Base-by-base conservation (phyloP, 208 protist species). In the Trypanosoma caninum region DNA sequence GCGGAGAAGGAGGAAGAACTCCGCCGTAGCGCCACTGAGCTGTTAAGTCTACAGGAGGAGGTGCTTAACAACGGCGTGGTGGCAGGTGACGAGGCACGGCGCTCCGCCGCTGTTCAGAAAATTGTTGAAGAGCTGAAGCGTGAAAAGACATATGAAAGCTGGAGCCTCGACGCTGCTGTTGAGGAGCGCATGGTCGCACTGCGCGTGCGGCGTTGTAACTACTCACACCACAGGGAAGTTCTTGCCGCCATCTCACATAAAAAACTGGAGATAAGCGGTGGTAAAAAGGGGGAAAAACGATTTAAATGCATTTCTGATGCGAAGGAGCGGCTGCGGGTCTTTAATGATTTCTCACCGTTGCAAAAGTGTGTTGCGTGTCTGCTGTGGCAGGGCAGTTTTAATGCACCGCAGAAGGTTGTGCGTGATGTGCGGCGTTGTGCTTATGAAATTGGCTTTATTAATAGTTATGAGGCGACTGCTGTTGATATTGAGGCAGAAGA, bases 111-210 rank as follows among this genome's bases (percentile, higher is more conserved):
- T 10, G 55, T 63, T 34, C 63, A 25, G 9, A 50, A 50, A 11
- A 72, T 90, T 18, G 45, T 94, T 13, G 71, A 69, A 13, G 84
- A 89, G 72, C 69, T 94, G 42, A 84, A 87, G 68, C 54, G 72
- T 59, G 82, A 91, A 69, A 69, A 77, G 31, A 72, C 69, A 23
- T 94, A 91, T 48, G 58, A 71, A 33, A 72, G 87, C 53, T 94
- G 87, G 84, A 89, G 76, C 59, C 66, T 94, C 8, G 84, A 94
- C 38, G 77, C 72, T 20, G 84, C 63, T 20, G 74, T 91, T 14
- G 78, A 68, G 47, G 80, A 84, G 65, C 54, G 53, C 20, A 74
- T 94, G 74, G 74, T 88, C 16, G 50, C 60, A 37, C 58, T 66
- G 44, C 20, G 64, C 7, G 35, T 83, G 22, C 68, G 65, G 8